These are phyloP conservation scores for Dichotomopilus funicola DNA, from an alignment of 2,329 filamentous ascomycete genomes.

Conservation along the genomic window DNA sequence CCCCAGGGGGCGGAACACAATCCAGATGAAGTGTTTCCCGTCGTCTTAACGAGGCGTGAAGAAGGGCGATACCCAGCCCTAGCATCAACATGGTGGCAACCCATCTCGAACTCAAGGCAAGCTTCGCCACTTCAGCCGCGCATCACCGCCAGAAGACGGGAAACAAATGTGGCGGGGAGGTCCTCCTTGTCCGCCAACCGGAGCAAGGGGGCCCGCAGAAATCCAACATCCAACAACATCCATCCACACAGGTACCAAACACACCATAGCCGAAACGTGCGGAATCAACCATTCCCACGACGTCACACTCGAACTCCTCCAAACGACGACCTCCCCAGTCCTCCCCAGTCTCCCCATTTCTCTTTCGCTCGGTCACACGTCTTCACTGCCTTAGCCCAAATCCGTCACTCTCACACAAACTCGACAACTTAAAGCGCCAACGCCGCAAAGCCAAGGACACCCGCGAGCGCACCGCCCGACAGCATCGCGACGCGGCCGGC, in stretches of 20 bases:
- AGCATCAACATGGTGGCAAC: not conserved
- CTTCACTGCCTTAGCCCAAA: not conserved
- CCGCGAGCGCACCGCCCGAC: conserved; percentile 54
- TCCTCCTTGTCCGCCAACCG: conserved; percentile 2
- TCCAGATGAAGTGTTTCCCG: conserved; percentile 7
- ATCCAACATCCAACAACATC: conserved; percentile 2
- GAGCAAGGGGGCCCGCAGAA: not conserved
- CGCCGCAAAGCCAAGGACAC: conserved; percentile 53
- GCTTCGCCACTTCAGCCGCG: not conserved
- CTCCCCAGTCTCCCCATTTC: conserved; percentile 3
- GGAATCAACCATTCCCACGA: not conserved
- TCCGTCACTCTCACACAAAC: not conserved
- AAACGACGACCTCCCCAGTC: not conserved
- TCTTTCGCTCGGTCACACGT: not conserved
- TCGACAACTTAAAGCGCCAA: conserved; percentile 50
- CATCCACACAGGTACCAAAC: not conserved
- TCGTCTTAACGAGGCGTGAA: not conserved
- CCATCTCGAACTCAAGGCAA: not conserved
- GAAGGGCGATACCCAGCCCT: not conserved
- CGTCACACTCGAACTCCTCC: not conserved
- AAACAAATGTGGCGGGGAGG: not conserved
- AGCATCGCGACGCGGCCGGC: conserved; percentile 51
- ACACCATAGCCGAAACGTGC: too few relatives aligned
- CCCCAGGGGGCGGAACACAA: conserved; percentile 11
- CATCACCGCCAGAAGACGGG: not conserved